phyloP scores from a whole-genome alignment of 202 grass and related monocot genomes.

The Dendrocalamus latiflorus region DNA sequence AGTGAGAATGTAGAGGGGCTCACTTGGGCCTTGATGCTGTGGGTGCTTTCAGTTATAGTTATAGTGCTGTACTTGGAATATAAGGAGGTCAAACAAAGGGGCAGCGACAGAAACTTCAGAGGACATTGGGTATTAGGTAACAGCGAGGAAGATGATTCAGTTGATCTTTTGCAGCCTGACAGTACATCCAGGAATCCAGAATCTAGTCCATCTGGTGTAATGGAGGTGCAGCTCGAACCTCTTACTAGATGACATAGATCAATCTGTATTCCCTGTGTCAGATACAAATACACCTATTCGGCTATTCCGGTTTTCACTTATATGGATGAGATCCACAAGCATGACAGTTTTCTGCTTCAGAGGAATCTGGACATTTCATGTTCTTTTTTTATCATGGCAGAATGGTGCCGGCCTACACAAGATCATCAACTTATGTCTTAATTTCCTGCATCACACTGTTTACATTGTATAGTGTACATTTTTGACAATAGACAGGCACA shows the following conservation, averaged over 20 bases:
- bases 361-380: slow-evolving; percentile 3
- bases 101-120: slow-evolving; percentile 21
- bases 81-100: slow-evolving; percentile 47
- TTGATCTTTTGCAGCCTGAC: slow-evolving; percentile 66
- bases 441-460: slow-evolving; percentile 14
- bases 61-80: slow-evolving; percentile 66
- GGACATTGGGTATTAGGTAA: slow-evolving; percentile 77
- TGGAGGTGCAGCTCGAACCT: slow-evolving; percentile 83
- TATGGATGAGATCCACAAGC: slow-evolving; percentile 12
- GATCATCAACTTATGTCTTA: slow-evolving; percentile 25
- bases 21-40: slow-evolving; percentile 66
- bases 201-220: slow-evolving; percentile 44
- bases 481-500: slow-evolving; percentile 42
- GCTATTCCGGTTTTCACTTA: slow-evolving; percentile 1
- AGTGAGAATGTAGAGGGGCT: slow-evolving; percentile 78
- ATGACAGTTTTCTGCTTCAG: background rate
- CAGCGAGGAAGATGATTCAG: slow-evolving; percentile 66
- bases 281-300: slow-evolving; percentile 36
- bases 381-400: slow-evolving; percentile 1
- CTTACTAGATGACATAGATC: slow-evolving; percentile 53
- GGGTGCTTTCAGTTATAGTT: slow-evolving; percentile 59
- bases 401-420: slow-evolving; percentile 19
- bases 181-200: slow-evolving; percentile 40
- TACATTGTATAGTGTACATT: slow-evolving; percentile 60
- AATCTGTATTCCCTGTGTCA: slow-evolving; percentile 2